phyloP scores from a whole-genome alignment of 495 filamentous ascomycete species.

The Astrothelium macrocarpum region DNA sequence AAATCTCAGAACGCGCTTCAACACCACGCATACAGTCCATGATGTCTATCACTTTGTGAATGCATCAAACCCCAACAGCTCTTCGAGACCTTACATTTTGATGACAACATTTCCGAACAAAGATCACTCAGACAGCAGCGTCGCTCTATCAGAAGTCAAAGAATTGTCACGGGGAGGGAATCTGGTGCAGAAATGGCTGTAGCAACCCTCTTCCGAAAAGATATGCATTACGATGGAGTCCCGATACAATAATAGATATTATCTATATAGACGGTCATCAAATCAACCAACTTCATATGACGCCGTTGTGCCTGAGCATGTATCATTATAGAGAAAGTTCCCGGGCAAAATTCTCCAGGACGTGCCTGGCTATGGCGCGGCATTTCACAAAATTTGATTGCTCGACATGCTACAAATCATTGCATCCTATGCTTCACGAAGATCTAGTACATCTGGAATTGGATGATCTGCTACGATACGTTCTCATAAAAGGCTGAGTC shows the following conservation, averaged over 20 bases:
- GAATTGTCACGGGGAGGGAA: constrained; percentile 80
- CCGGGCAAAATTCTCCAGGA: too few species aligned
- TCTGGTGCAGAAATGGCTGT: constrained; percentile 82
- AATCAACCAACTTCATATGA: not conserved
- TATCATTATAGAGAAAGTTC: too few species aligned
- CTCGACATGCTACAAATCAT: too few species aligned
- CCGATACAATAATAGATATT: not conserved
- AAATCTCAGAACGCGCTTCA: constrained; percentile 77
- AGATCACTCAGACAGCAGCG: constrained; percentile 66
- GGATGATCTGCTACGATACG: too few species aligned
- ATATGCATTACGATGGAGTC: not conserved
- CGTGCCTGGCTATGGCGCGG: too few species aligned
- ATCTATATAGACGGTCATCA: not conserved
- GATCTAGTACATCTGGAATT: too few species aligned
- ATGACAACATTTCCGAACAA: constrained; percentile 96
- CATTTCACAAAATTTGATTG: too few species aligned
- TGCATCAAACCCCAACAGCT: constrained; percentile 51
- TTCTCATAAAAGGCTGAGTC: too few species aligned
- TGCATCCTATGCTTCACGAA: too few species aligned
- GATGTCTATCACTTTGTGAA: constrained; percentile 83
- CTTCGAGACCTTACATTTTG: constrained; percentile 59
- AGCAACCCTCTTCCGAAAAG: constrained; percentile 6
- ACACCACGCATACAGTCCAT: constrained; percentile 79
- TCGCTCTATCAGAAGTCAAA: constrained; percentile 61
- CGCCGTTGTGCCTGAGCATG: too few species aligned